These are phyloP conservation scores for Pseudocercospora macadamiae DNA, from an alignment of 2,329 filamentous ascomycete species.

Conservation along the genomic window DNA sequence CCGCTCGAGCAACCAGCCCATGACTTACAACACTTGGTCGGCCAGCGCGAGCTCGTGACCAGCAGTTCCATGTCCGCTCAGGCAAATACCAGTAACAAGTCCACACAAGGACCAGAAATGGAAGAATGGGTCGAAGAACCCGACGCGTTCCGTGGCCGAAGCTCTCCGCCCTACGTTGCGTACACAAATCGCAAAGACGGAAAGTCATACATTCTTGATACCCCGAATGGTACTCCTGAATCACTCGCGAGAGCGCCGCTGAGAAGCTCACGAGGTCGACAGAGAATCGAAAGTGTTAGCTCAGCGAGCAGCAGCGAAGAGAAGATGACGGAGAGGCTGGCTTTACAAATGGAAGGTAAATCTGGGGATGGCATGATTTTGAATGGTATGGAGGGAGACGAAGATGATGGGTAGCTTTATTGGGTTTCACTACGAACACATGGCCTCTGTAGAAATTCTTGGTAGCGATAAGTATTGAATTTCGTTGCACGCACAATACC, in stretches of 20 bases:
- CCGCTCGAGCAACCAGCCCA: too few species aligned
- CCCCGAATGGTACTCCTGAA: neutral
- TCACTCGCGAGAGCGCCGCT: neutral
- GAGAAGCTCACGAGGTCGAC: neutral
- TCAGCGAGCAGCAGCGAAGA: neutral
- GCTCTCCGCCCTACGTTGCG: conserved; percentile 1
- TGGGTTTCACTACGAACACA: too few species aligned
- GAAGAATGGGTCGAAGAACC: neutral
- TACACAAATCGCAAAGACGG: neutral
- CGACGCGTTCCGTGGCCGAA: neutral
- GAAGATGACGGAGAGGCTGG: neutral
- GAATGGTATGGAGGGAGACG: neutral
- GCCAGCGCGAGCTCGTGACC: too few species aligned
- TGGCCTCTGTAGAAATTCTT: too few species aligned
- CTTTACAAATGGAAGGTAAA: neutral
- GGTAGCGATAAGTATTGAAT: too few species aligned
- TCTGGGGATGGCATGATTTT: neutral
- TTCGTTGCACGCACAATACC: too few species aligned
- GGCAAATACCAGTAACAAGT: too few species aligned
- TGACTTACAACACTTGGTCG: too few species aligned
- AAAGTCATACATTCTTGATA: neutral
- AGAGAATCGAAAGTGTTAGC: neutral
- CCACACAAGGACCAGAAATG: too few species aligned
- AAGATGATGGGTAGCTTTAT: too few species aligned
- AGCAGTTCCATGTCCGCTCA: too few species aligned